Evolutionary conservation across 116 monocot species (phyloP).

Genomic region (Dioscorea cayenensis): DNA sequence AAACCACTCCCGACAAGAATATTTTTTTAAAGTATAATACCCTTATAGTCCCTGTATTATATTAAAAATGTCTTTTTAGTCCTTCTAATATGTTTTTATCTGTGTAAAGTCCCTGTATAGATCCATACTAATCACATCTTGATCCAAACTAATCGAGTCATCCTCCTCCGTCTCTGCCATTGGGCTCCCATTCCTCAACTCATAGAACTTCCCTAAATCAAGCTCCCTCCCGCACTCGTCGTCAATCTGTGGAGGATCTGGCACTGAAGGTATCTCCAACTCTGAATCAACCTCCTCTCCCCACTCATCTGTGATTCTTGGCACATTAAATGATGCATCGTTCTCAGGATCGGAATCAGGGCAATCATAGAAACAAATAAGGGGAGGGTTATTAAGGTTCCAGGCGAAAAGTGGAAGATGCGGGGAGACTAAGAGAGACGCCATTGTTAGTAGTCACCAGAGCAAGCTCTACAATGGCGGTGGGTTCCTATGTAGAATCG

Average conservation of each 20-base stretch:
- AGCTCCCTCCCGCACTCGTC: slow-evolving; percentile 61
- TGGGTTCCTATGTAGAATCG: no score
- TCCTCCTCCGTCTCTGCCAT: neutral
- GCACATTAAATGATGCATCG: neutral
- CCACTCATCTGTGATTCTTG: slow-evolving; percentile 50
- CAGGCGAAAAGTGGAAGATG: neutral
- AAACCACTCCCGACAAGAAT: no score
- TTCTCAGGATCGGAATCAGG: neutral
- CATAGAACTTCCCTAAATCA: neutral
- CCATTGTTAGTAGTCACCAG: neutral
- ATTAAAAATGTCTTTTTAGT: no score
- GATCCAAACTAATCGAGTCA: neutral
- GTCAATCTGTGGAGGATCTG: slow-evolving; percentile 39
- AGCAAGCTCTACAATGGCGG: neutral
- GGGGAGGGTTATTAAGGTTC: slow-evolving; percentile 1
- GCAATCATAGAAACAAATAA: neutral
- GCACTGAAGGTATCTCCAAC: slow-evolving; percentile 15
- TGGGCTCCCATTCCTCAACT: slow-evolving; percentile 7
- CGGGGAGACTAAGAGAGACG: neutral
- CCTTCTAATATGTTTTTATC: no score
- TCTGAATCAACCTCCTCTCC: slow-evolving; percentile 35
- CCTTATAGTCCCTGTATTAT: no score
- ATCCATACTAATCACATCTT: no score
- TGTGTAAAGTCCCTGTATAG: no score
- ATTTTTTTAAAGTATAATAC: no score